These are phyloP conservation scores for Macrophomina pseudophaseolina DNA, from an alignment of 2,329 filamentous ascomycete species.

Conservation along the genomic window DNA sequence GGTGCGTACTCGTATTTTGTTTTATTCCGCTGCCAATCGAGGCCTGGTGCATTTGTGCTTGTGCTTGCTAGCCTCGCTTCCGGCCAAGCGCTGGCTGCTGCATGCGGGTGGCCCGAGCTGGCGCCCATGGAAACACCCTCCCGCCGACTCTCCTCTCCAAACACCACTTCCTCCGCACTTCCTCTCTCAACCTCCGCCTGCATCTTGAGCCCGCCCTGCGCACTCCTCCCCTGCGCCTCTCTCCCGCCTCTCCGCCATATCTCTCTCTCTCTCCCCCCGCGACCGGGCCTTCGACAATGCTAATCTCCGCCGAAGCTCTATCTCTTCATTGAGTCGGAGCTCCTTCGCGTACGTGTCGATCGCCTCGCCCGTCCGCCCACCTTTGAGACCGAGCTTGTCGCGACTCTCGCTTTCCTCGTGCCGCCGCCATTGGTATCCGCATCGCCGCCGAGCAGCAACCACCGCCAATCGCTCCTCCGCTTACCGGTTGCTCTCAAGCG, in stretches of 20 bases:
- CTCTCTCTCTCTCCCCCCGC: neutral
- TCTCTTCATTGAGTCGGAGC: conserved; percentile 26
- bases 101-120: conserved; percentile 25
- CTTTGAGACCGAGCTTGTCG: conserved; percentile 8
- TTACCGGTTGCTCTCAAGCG: neutral
- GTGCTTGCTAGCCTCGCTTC: conserved; percentile 22
- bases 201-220: neutral
- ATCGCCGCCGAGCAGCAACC: neutral
- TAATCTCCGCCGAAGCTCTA: conserved; percentile 20
- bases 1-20: conserved; percentile 25
- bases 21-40: conserved; percentile 15
- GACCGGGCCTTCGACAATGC: conserved; percentile 19
- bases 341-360: conserved; percentile 25
- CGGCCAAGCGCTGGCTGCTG: conserved; percentile 24
- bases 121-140: conserved; percentile 23
- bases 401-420: conserved; percentile 6
- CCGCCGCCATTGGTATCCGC: neutral
- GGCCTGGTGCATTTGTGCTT: conserved; percentile 24
- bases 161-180: conserved; percentile 6
- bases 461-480: conserved; percentile 1
- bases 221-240: neutral
- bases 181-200: conserved; percentile 2
- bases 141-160: conserved; percentile 13
- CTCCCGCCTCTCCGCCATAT: neutral
- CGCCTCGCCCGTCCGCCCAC: conserved; percentile 19